These are phyloP conservation scores for Tetrapisispora fleetii DNA, from an alignment of 805 yeast species.

Conservation along the genomic window DNA sequence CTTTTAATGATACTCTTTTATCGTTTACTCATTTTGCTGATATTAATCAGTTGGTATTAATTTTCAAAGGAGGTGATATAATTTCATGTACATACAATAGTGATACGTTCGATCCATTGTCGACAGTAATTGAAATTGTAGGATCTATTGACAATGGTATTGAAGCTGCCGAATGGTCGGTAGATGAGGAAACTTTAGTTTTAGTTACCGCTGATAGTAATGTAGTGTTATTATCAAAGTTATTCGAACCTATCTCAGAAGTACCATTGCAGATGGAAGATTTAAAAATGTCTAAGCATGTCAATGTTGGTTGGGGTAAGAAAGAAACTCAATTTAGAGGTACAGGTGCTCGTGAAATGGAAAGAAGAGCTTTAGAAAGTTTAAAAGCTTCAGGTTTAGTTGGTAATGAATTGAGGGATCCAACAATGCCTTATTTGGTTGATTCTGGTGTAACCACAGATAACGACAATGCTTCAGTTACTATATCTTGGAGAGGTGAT, in stretches of 20 bases:
- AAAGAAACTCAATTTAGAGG: slow-evolving; percentile 96
- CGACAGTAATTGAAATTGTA: slow-evolving; percentile 56
- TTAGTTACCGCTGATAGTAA: slow-evolving; percentile 54
- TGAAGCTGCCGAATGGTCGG: slow-evolving; percentile 72
- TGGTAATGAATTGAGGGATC: slow-evolving; percentile 67
- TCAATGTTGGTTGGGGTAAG: slow-evolving; percentile 97
- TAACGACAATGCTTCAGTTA: slow-evolving; percentile 40
- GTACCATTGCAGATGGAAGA: slow-evolving; percentile 49
- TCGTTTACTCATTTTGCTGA: slow-evolving; percentile 66
- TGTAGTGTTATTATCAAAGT: slow-evolving; percentile 57
- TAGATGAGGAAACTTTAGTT: slow-evolving; percentile 79
- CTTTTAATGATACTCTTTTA: slow-evolving; percentile 35
- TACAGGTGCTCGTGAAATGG: slow-evolving; percentile 73
- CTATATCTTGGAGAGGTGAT: slow-evolving; percentile 92
- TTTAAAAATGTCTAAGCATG: slow-evolving; percentile 63
- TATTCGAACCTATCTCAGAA: slow-evolving; percentile 73
- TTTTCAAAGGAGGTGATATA: slow-evolving; percentile 70
- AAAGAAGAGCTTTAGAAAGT: slow-evolving; percentile 46
- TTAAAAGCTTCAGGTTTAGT: slow-evolving; percentile 51
- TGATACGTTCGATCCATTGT: slow-evolving; percentile 35
- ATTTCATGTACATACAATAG: slow-evolving; percentile 52
- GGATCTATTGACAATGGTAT: slow-evolving; percentile 78
- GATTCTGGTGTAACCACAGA: slow-evolving; percentile 58
- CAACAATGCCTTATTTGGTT: slow-evolving; percentile 67
- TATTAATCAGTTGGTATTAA: slow-evolving; percentile 51